Evolutionary conservation across 352 stramenopile species (phyloP).

Genomic region (Pythium rhizo-oryzae): DNA sequence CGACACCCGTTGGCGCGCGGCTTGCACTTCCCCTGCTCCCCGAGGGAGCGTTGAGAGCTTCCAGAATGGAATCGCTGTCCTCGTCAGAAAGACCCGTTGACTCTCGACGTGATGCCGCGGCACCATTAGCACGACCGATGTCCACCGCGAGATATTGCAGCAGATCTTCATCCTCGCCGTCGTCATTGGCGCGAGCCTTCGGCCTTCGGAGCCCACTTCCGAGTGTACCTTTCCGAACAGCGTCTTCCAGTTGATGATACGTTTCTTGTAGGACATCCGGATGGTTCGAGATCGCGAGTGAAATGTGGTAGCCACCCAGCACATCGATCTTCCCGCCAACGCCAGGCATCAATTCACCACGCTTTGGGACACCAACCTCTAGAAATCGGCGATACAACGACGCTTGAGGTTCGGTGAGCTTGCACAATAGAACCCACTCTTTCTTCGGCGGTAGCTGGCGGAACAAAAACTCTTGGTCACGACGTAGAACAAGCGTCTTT

Average conservation of each 20-base stretch:
- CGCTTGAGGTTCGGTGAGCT: constrained; percentile 75
- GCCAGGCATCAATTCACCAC: constrained; percentile 23
- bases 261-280: constrained; percentile 81
- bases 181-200: constrained; percentile 14
- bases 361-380: constrained; percentile 57
- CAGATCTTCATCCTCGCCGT: constrained; percentile 58
- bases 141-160: constrained; percentile 33
- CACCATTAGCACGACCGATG: background rate
- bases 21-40: background rate
- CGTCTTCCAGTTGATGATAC: constrained; percentile 64
- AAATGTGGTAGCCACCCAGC: constrained; percentile 86
- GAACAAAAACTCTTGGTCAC: constrained; percentile 86
- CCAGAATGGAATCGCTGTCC: constrained; percentile 47
- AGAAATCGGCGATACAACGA: constrained; percentile 79
- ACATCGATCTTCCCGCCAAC: constrained; percentile 65
- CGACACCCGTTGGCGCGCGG: background rate
- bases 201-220: constrained; percentile 31
- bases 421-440: constrained; percentile 87
- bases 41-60: constrained; percentile 33
- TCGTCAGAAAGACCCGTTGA: constrained; percentile 30
- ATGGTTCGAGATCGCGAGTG: constrained; percentile 88
- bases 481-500: constrained; percentile 81
- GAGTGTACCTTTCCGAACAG: constrained; percentile 43
- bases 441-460: constrained; percentile 87
- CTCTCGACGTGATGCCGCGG: background rate